Evolutionary conservation across 495 filamentous ascomycete species (phyloP), one percentile per base, ranked within the genome.

Genomic region (Staphylotrichum longicolle): DNA sequence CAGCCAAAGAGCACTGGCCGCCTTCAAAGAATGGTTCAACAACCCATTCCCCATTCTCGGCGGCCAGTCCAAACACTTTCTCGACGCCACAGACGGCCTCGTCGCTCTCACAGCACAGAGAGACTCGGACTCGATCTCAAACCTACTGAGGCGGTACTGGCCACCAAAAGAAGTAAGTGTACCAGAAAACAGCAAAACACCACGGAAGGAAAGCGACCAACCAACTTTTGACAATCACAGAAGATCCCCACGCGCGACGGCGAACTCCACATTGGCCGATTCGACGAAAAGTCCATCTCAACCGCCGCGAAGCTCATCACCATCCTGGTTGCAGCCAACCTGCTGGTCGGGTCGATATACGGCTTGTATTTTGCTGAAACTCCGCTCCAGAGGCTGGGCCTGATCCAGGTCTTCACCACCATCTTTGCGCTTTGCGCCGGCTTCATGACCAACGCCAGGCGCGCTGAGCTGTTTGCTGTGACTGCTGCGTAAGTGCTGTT

Each of bases 1-100:
- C 4, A 41, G 52, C 37, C 20, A 27, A 41, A 54, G 52, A 30
- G 32, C 15, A 9, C n/a, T 40, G 7, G 9, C 11, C 3, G 20
- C 35, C 52, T 30, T 41, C 20, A 10, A 20, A 32, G 15, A 42
- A 7, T 54, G 52, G 37, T 30, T 54, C 3, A 41, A 54, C 15
- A 27, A 30, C 11, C 52, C 52, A 2, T 41, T 40, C n/a, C 15
- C 52, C 1, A 20, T 30, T 3, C 39, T 54, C 7, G 52, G 52
- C 10, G 52, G 37, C 4, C 35, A 54, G 8, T 54, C 52, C 37
- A 54, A 54, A 3, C 15, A 41, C 37, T 54, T 42, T 7, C 52
- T 54, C 15, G 37, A 54, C 20, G 52, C 52, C 37, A 27, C 41
- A 5, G 52, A 54, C 15, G 52, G 15, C 9, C 52, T 54, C 8